A percentile compares a stretch with the other conserved stretches of the same genome.
phyloP scores from a whole-genome alignment of 2,329 filamentous ascomycete genomes.

The Niveomyces coronatus region DNA sequence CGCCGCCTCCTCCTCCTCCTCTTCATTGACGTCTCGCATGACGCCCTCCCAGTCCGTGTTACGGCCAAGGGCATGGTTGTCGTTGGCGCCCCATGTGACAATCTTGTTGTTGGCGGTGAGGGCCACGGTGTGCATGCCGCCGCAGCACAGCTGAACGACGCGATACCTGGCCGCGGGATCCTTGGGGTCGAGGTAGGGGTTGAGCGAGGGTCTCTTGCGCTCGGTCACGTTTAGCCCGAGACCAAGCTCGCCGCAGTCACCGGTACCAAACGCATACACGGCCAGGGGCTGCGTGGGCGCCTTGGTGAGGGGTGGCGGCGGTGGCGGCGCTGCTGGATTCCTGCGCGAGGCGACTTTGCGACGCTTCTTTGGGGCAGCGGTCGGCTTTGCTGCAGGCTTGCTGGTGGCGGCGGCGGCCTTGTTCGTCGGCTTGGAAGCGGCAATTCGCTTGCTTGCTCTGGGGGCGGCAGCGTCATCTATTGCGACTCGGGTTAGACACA shows the following conservation, averaged over 20 bases:
- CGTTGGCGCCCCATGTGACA: constrained; percentile 77
- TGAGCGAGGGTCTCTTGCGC: constrained; percentile 1
- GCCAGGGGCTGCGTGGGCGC: no score
- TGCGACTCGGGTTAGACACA: no score
- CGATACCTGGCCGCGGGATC: constrained; percentile 1
- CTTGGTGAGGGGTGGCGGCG: no score
- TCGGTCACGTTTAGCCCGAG: not conserved
- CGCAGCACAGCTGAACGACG: constrained; percentile 57
- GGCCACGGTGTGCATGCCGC: constrained; percentile 67
- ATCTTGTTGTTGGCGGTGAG: constrained; percentile 67
- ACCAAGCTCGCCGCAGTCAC: constrained; percentile 3
- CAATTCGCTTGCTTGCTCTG: no score
- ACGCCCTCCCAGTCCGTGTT: constrained; percentile 53
- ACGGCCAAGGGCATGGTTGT: constrained; percentile 64
- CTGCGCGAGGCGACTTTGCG: no score
- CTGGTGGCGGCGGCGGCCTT: no score
- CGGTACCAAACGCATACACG: constrained; percentile 1
- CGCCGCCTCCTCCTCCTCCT: constrained; percentile 16
- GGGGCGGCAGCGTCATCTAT: no score
- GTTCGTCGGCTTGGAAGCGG: no score
- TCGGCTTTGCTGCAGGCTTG: no score
- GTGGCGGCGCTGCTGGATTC: no score
- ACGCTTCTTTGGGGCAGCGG: no score
- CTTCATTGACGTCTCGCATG: constrained; percentile 37
- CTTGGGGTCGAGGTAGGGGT: constrained; percentile 14